Conservation (phyloP, 2,329 filamentous ascomycete genomes). For the Elsinoe ampelina region DNA sequence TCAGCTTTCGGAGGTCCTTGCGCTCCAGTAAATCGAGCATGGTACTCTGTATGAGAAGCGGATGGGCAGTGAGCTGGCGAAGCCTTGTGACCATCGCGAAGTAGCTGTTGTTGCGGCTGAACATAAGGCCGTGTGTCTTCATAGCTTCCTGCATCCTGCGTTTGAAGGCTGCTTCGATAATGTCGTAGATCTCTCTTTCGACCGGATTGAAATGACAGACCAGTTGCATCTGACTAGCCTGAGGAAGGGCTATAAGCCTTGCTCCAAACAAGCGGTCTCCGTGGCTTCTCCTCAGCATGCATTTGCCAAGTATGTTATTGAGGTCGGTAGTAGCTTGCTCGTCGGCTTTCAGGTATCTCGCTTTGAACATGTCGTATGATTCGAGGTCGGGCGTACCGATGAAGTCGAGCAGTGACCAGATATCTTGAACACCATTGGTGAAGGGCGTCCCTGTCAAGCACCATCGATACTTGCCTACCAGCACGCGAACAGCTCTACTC, state of each 20-base stretch:
- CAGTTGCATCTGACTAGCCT: constrained; percentile 35
- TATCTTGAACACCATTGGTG: constrained; percentile 25
- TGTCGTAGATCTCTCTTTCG: constrained; percentile 46
- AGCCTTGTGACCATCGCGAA: constrained; percentile 42
- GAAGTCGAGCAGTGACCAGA: constrained; percentile 52
- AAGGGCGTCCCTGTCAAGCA: constrained; percentile 37
- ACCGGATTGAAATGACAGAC: constrained; percentile 42
- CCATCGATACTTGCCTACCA: constrained; percentile 34
- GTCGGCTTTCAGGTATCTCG: background rate
- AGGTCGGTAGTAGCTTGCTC: background rate
- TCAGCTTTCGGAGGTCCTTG: constrained; percentile 30
- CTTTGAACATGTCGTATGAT: background rate
- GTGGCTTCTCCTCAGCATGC: constrained; percentile 50
- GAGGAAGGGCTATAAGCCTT: constrained; percentile 46
- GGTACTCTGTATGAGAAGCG: constrained; percentile 39
- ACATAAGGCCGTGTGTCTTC: constrained; percentile 18
- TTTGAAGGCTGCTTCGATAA: constrained; percentile 39
- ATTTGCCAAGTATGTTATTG: constrained; percentile 25
- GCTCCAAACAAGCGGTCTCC: constrained; percentile 43
- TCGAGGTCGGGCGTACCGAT: constrained; percentile 47
- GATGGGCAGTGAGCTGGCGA: constrained; percentile 43
- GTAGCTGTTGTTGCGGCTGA: constrained; percentile 32
- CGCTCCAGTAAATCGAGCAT: constrained; percentile 37
- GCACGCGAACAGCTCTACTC: constrained; percentile 36
- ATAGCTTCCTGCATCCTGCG: constrained; percentile 32